Evolutionary conservation across 208 protist species (phyloP).

Genomic region (Balamuthia mandrillaris): DNA sequence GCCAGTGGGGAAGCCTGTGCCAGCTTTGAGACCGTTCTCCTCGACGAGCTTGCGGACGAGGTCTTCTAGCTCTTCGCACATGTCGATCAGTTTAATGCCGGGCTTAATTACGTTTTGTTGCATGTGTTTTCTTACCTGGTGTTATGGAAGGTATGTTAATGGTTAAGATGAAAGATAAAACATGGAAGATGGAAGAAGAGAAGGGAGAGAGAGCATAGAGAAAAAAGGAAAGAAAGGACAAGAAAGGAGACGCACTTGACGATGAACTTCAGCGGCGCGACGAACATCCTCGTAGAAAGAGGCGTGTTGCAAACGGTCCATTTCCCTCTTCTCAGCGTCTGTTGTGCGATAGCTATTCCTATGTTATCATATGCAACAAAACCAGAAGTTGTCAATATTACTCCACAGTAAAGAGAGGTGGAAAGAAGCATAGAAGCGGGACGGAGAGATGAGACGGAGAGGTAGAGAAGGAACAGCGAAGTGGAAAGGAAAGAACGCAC

Average conservation of each 20-base stretch:
- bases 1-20: slow-evolving; percentile 73
- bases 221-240: slow-evolving; percentile 4
- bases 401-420: too few relatives aligned
- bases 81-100: slow-evolving; percentile 58
- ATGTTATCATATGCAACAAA: not conserved
- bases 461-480: not conserved
- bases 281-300: slow-evolving; percentile 78
- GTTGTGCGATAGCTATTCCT: slow-evolving; percentile 85
- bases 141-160: slow-evolving; percentile 25
- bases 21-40: slow-evolving; percentile 41
- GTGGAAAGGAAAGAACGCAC: not conserved
- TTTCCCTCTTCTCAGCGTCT: slow-evolving; percentile 84
- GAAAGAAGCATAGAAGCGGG: too few relatives aligned
- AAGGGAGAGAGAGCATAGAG: too few relatives aligned
- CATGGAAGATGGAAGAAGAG: slow-evolving; percentile 62
- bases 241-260: slow-evolving; percentile 57
- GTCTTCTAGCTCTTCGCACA: slow-evolving; percentile 50
- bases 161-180: slow-evolving; percentile 82
- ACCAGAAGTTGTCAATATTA: slow-evolving; percentile 4
- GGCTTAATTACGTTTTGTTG: slow-evolving; percentile 37
- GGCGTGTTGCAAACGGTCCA: slow-evolving; percentile 74
- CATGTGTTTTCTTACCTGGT: not conserved
- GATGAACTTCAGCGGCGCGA: slow-evolving; percentile 67
- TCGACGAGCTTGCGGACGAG: slow-evolving; percentile 37
- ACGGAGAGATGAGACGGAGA: not conserved